Evolutionary conservation across 2,329 filamentous ascomycete species (phyloP), one percentile per base, ranked within the genome.

Genomic region (Mollisia scopiformis): DNA sequence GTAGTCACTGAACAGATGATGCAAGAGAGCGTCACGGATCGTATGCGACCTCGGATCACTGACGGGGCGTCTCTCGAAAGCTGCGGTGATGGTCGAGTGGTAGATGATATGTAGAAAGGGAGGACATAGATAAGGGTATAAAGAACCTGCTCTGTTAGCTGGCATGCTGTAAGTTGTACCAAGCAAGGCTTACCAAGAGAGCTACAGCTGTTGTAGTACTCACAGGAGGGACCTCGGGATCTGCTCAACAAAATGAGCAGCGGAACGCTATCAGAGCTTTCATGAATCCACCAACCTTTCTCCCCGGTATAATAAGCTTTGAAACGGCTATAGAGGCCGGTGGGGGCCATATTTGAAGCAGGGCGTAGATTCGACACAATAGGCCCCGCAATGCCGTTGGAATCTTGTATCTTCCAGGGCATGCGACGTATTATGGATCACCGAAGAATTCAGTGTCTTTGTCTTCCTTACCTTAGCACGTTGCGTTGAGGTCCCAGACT

Each of bases 81-180:
- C 57, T 83, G 86, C 27, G 86, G 84, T 7, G 92, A 95, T 6
- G 93, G 93, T 55, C 93, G 87, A 5, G 94, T 96, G 21, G 86
- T 83, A 3, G 86, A 76, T 21, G 89, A 95, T 65, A 94, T 81
- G 80, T 99, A 97, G 76, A 98, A 92, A 25, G 95, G 94, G 3
- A 91, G 79, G 69, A 99, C 91, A 78, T 98, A 99, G 78, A 92
- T 78, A 68, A 93, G 75, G n/a, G 92, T 96, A 77, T 96, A 96
- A 63, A 88, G 76, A 64, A 93, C 78, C 91, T 91, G 61, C 0
- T 31, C 23, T 16, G 37, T 52, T 49, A 62, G 37, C 52, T 23
- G 6, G 35, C 21, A 43, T 58, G 37, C 14, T 54, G 21, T 37
- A 25, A 27, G 13, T 23, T 21, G 41, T 51, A 21, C 25, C n/a